A percentile compares a stretch with the other conserved stretches of the same genome.
Evolutionary conservation across 2,329 filamentous ascomycete genomes (phyloP).

Genomic region (Trichoderma guizhouense): DNA sequence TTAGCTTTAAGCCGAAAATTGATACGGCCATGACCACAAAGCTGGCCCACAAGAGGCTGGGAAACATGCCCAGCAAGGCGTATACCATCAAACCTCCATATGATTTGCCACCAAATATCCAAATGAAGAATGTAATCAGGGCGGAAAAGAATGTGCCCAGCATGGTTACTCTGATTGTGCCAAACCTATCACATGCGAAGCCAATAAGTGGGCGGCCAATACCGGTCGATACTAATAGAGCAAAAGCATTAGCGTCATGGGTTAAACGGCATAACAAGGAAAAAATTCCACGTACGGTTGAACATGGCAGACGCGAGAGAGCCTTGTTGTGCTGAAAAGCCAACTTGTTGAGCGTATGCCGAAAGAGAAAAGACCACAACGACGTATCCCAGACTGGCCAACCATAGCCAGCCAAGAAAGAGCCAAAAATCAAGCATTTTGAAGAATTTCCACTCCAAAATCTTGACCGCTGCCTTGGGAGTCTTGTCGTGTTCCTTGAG

Average conservation of each 20-base stretch:
- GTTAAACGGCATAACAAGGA: too few relatives aligned
- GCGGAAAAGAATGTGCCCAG: background rate
- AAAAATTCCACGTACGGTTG: conserved; percentile 40
- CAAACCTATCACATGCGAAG: background rate
- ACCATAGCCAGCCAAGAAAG: conserved; percentile 64
- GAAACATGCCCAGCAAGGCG: background rate
- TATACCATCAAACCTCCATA: conserved; percentile 4
- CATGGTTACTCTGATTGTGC: background rate
- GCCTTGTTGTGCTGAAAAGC: conserved; percentile 63
- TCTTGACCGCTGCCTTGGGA: conserved; percentile 60
- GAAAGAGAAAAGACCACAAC: conserved; percentile 72
- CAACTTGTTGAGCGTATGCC: conserved; percentile 67
- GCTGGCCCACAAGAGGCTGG: background rate
- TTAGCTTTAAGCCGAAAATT: background rate
- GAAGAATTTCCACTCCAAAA: conserved; percentile 64
- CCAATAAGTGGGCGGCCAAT: conserved; percentile 6
- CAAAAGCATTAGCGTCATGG: background rate
- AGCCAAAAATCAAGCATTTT: conserved; percentile 60
- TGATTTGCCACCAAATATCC: conserved; percentile 6
- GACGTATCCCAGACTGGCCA: conserved; percentile 70
- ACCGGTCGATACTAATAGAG: background rate
- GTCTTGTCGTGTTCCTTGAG: conserved; percentile 68
- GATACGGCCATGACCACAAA: background rate
- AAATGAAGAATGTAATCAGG: conserved; percentile 1
- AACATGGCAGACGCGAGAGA: conserved; percentile 70